Percentiles rank a stretch among this genome's conserved stretches.
Conservation (phyloP, 179 eudicot genomes). For the Silene noctiflora region DNA sequence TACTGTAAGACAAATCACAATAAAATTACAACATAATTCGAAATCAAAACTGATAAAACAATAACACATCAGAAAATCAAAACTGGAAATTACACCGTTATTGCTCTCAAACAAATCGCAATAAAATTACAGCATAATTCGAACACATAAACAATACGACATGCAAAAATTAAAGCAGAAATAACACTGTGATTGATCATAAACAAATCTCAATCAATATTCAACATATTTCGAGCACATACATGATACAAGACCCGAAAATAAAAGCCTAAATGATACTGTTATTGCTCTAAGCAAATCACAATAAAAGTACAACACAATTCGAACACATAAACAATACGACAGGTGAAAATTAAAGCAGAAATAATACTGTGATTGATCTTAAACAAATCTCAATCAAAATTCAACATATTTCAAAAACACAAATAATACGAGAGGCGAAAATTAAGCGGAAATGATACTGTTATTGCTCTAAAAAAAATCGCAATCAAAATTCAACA, state of each 20-base stretch:
- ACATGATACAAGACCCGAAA: not conserved
- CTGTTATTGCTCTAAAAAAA: too few relatives aligned
- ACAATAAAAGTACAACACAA: not conserved
- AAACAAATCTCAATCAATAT: not conserved
- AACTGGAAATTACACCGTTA: not conserved
- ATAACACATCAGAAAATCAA: not conserved
- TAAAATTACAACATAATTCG: too few relatives aligned
- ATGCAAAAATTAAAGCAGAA: not conserved
- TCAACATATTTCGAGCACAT: not conserved
- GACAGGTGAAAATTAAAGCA: too few relatives aligned
- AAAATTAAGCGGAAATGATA: not conserved
- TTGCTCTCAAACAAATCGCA: not conserved
- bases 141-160: not conserved
- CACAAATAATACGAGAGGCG: too few relatives aligned
- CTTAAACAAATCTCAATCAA: not conserved
- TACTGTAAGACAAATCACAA: too few relatives aligned
- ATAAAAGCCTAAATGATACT: not conserved
- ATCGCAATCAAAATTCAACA: not conserved
- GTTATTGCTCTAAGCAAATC: not conserved
- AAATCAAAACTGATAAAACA: too few relatives aligned
- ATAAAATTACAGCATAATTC: too few relatives aligned
- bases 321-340: too few relatives aligned
- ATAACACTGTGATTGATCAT: too few relatives aligned
- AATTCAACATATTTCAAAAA: not conserved
- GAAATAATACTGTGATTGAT: too few relatives aligned